phyloP scores from a whole-genome alignment of 306 rosid genomes.

The Casuarina glauca region DNA sequence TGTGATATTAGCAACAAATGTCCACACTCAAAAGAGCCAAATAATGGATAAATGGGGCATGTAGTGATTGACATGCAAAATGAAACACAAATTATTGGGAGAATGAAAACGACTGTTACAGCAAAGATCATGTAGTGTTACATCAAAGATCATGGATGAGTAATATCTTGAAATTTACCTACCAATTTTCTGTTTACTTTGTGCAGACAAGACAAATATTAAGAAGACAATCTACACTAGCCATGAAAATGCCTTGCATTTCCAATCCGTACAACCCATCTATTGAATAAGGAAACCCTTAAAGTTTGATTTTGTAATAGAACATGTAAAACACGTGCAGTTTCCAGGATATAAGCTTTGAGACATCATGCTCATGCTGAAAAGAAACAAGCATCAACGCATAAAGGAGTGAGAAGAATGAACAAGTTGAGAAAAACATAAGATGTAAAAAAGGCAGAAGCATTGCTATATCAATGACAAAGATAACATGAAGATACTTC shows the following conservation, averaged over 20 bases:
- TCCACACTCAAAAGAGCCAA: not conserved
- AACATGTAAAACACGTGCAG: not conserved
- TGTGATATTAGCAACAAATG: not conserved
- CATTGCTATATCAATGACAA: not conserved
- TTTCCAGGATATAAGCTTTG: not conserved
- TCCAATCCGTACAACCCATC: not conserved
- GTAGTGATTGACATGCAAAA: not conserved
- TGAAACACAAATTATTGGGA: not conserved
- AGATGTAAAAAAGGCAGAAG: not conserved
- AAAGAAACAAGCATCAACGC: not conserved
- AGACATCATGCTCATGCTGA: not conserved
- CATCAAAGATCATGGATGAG: not conserved
- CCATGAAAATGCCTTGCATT: not conserved
- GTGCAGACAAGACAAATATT: not conserved
- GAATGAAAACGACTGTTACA: not conserved
- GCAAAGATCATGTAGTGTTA: not conserved
- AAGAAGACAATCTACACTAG: not conserved
- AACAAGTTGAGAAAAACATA: not conserved
- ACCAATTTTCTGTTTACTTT: not conserved
- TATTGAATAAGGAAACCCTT: not conserved
- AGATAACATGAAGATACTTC: not conserved
- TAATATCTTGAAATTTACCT: not conserved
- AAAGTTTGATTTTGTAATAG: not conserved
- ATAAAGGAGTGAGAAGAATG: not conserved
- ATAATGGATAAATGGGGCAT: not conserved